A percentile compares a stretch with the other conserved stretches of the same genome.
Evolutionary conservation across 441 rosid species (phyloP).

Genomic region (Caryocar brasiliense): DNA sequence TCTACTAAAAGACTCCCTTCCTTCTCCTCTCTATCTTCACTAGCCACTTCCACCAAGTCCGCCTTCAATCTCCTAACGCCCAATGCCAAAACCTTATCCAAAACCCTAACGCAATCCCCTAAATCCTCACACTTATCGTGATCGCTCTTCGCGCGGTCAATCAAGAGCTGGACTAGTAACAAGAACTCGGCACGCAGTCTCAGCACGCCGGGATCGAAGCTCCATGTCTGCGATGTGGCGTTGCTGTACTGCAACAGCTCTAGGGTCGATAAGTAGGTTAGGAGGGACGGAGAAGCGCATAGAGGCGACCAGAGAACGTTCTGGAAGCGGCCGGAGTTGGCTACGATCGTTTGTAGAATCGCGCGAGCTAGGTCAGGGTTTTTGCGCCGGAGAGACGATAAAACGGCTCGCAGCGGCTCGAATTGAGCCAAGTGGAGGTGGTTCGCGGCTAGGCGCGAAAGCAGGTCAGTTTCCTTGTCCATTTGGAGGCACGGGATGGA

Average conservation of each 20-base stretch:
- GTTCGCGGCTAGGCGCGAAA: conserved; percentile 77
- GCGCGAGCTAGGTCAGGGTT: conserved; percentile 58
- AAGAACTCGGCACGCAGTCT: conserved; percentile 69
- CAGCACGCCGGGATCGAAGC: conserved; percentile 52
- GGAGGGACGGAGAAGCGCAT: conserved; percentile 66
- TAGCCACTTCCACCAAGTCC: conserved; percentile 19
- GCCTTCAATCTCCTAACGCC: conserved; percentile 63
- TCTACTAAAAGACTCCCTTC: conserved; percentile 17
- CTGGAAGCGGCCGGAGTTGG: conserved; percentile 63
- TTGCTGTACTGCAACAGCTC: conserved; percentile 54
- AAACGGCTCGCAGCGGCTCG: conserved; percentile 80
- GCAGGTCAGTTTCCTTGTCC: conserved; percentile 75
- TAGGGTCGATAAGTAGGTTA: conserved; percentile 56
- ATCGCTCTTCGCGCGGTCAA: conserved; percentile 48
- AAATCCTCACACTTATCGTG: conserved; percentile 30
- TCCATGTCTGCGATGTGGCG: conserved; percentile 54
- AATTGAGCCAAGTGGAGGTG: conserved; percentile 83
- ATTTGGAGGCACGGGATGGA: conserved; percentile 13
- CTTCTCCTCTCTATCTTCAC: conserved; percentile 1
- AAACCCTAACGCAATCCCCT: conserved; percentile 33
- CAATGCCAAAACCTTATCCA: conserved; percentile 56
- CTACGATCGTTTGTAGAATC: conserved; percentile 68
- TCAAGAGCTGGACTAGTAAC: conserved; percentile 54
- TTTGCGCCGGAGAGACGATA: conserved; percentile 56
- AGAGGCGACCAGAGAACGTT: conserved; percentile 67